Evolutionary conservation across 2,329 filamentous ascomycete species (phyloP), one percentile per base, ranked within the genome.

Genomic region (Beauveria pseudobassiana): DNA sequence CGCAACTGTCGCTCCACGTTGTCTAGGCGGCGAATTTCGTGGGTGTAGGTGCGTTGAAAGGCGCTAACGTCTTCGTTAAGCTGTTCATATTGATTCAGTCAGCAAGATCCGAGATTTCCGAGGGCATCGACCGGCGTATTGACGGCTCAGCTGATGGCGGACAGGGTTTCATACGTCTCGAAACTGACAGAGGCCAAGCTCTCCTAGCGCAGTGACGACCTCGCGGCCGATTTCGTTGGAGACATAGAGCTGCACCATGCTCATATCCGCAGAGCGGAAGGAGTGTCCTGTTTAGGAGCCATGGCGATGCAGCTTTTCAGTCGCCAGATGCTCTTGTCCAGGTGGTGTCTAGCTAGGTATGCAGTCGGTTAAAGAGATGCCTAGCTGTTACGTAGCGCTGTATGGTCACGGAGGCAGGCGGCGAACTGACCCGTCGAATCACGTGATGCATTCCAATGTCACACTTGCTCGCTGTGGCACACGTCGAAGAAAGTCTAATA

Each of bases 251-350:
- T 99, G 95, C 73, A 96, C 96, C 88, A 99, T 89, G 84, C 92
- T 97, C 95, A 99, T 99, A 78, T 97, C 91, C 90, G 92, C 91
- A 75, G 95, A 99, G 85, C 96, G 93, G 87, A 99, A 98, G 82
- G 90, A 77, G 93, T 96, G 80, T 98, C 92, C 80, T 91, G 79
- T 75, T 80, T 78, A 68, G 82, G 80, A 76, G 84, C 85, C 86
- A 88, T 89, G 70, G 65, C 65, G 71, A 70, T 67, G 71, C 63
- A 63, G 65, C 61, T 63, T 46, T 57, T 26, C 38, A 63, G 63
- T 66, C 71, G 69, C 72, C 72, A 67, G 66, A 38, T 66, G 70
- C 70, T 66, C 68, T 67, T 64, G 63, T 67, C 60, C 63, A 68
- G 63, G 64, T 67, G 69, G 72, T 68, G 68, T 40, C 34, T 28